phyloP scores from a whole-genome alignment of 371 early-diverging fungal species.

The Syncephalis fuscata region DNA sequence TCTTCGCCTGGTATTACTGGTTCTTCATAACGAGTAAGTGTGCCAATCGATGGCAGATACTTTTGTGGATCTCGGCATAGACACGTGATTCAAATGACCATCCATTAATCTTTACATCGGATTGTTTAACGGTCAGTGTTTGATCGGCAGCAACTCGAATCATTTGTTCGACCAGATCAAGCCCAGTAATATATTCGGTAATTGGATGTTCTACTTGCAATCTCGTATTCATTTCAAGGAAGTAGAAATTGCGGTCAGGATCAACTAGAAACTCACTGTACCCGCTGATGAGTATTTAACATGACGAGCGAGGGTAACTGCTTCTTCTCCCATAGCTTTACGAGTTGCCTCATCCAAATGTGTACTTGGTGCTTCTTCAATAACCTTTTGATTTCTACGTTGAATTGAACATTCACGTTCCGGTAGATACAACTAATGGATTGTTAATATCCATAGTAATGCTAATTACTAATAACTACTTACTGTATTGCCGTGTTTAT shows the following conservation, averaged over 20 bases:
- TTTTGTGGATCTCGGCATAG: conserved; percentile 78
- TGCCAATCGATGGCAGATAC: conserved; percentile 85
- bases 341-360: conserved; percentile 40
- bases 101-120: conserved; percentile 43
- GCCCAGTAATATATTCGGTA: conserved; percentile 83
- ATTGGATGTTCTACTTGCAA: conserved; percentile 95
- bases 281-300: conserved; percentile 73
- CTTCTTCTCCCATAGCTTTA: conserved; percentile 67
- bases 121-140: conserved; percentile 29
- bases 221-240: conserved; percentile 81
- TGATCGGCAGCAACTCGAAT: conserved; percentile 60
- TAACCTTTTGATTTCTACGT: conserved; percentile 73
- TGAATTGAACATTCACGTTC: conserved; percentile 88
- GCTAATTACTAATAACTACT: background rate
- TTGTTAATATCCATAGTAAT: background rate
- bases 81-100: conserved; percentile 80
- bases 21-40: conserved; percentile 59
- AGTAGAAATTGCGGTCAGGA: conserved; percentile 57
- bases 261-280: conserved; percentile 81
- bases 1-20: conserved; percentile 24
- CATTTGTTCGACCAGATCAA: conserved; percentile 90
- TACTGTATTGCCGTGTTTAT: conserved; percentile 38
- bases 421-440: conserved; percentile 38
- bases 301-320: conserved; percentile 58
- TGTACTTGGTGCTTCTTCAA: conserved; percentile 66